Conservation (phyloP, 257 asterid genomes). For the Nicotiana paniculata region DNA sequence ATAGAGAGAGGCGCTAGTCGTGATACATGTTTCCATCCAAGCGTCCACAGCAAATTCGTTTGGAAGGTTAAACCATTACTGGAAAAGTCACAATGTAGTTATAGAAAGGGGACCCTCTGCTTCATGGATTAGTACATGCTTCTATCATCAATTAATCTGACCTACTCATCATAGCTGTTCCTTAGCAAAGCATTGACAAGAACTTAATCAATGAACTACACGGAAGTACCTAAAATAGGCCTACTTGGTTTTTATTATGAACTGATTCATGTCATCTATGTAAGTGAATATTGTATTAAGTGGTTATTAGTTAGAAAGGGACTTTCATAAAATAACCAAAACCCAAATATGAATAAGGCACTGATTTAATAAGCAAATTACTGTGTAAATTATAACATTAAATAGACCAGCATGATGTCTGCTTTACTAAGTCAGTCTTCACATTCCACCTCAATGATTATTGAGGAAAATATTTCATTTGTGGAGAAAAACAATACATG, state of each 20-base stretch:
- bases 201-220: neutral
- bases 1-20: neutral
- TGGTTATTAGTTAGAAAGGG: neutral
- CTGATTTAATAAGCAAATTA: neutral
- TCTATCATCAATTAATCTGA: neutral
- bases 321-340: neutral
- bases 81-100: neutral
- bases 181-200: neutral
- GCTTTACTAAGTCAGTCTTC: neutral
- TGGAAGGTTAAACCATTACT: neutral
- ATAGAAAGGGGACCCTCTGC: neutral
- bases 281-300: neutral
- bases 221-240: neutral
- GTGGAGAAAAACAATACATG: constrained; percentile 1
- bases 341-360: neutral
- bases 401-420: neutral
- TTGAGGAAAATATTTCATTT: neutral
- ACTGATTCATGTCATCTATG: neutral
- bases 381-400: neutral
- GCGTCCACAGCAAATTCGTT: neutral
- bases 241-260: neutral
- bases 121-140: neutral
- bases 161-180: neutral
- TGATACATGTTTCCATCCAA: neutral
- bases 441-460: neutral